These are phyloP conservation scores for Monascus purpureus DNA, from an alignment of 495 filamentous ascomycete species.

Conservation along the genomic window DNA sequence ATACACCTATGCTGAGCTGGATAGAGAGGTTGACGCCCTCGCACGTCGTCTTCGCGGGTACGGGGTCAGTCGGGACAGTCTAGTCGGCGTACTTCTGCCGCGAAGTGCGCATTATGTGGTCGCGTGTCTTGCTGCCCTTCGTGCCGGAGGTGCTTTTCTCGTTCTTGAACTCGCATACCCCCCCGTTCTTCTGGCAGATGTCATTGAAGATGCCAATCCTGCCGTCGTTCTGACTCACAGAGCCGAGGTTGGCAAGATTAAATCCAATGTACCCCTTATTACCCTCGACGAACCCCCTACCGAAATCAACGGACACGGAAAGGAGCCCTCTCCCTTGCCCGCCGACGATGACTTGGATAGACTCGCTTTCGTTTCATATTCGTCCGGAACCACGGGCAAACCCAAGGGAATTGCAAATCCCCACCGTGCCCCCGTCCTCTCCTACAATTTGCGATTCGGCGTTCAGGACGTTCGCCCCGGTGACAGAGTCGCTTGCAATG, in stretches of 20 bases:
- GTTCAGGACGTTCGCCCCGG: slow-evolving; percentile 47
- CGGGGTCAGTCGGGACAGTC: slow-evolving; percentile 45
- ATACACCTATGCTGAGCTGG: slow-evolving; percentile 49
- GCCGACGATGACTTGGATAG: slow-evolving; percentile 47
- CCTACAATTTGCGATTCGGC: slow-evolving; percentile 49
- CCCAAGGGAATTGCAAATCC: slow-evolving; percentile 60
- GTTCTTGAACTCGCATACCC: slow-evolving; percentile 59
- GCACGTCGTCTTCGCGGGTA: slow-evolving; percentile 38
- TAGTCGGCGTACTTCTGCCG: slow-evolving; percentile 52
- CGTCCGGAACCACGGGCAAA: slow-evolving; percentile 51
- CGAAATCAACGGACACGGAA: slow-evolving; percentile 21
- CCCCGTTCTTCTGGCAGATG: slow-evolving; percentile 46
- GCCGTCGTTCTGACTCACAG: slow-evolving; percentile 45
- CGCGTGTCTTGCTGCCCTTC: slow-evolving; percentile 50
- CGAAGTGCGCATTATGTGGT: slow-evolving; percentile 58
- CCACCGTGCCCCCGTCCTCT: slow-evolving; percentile 49
- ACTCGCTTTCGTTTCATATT: slow-evolving; percentile 52
- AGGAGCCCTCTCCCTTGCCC: slow-evolving; percentile 29
- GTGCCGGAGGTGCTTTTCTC: slow-evolving; percentile 56
- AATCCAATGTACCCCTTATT: slow-evolving; percentile 38
- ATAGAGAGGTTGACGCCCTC: slow-evolving; percentile 39
- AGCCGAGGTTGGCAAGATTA: slow-evolving; percentile 41
- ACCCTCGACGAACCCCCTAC: slow-evolving; percentile 34
- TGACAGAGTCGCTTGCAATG: slow-evolving; percentile 59
- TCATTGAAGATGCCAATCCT: slow-evolving; percentile 50